Evolutionary conservation across 2,329 filamentous ascomycete genomes (phyloP).

Genomic region (Hypoxylon sp.): DNA sequence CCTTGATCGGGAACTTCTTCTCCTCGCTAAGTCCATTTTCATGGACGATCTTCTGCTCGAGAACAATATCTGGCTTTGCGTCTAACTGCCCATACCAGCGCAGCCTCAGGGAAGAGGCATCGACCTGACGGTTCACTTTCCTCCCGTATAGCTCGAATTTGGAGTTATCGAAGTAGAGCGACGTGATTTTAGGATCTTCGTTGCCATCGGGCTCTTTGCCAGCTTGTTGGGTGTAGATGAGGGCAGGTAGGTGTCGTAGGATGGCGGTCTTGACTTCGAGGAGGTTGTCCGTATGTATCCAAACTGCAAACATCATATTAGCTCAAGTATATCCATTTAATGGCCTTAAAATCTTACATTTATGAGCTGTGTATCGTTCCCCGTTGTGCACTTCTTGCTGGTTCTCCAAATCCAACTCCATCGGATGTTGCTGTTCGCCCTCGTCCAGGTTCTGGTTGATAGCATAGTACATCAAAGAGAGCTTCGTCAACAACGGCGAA

Average conservation of each 20-base stretch:
- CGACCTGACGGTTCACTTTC: slow-evolving; percentile 82
- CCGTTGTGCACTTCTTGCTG: slow-evolving; percentile 72
- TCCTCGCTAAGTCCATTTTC: slow-evolving; percentile 84
- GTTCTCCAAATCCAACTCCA: slow-evolving; percentile 66
- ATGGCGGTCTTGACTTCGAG: slow-evolving; percentile 98
- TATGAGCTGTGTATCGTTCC: slow-evolving; percentile 86
- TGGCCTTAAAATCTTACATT: slow-evolving; percentile 72
- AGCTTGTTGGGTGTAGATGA: slow-evolving; percentile 92
- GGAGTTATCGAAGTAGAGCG: slow-evolving; percentile 93
- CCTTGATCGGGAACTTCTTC: slow-evolving; percentile 86
- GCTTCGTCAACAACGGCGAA: slow-evolving; percentile 87
- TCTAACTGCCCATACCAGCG: slow-evolving; percentile 92
- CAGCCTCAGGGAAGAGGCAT: slow-evolving; percentile 86
- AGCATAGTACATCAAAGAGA: slow-evolving; percentile 97
- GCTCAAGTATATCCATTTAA: slow-evolving; percentile 34
- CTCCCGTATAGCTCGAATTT: slow-evolving; percentile 88
- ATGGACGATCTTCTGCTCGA: slow-evolving; percentile 91
- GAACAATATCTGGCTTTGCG: slow-evolving; percentile 81
- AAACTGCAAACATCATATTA: slow-evolving; percentile 70
- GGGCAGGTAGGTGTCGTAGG: slow-evolving; percentile 87
- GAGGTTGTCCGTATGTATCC: slow-evolving; percentile 95
- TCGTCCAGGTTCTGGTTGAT: slow-evolving; percentile 86
- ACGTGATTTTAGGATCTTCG: slow-evolving; percentile 92
- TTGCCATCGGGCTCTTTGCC: slow-evolving; percentile 85
- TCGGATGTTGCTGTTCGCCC: slow-evolving; percentile 58